Conservation (phyloP, 2,329 filamentous ascomycete genomes). For the Xylariaceae sp. region DNA sequence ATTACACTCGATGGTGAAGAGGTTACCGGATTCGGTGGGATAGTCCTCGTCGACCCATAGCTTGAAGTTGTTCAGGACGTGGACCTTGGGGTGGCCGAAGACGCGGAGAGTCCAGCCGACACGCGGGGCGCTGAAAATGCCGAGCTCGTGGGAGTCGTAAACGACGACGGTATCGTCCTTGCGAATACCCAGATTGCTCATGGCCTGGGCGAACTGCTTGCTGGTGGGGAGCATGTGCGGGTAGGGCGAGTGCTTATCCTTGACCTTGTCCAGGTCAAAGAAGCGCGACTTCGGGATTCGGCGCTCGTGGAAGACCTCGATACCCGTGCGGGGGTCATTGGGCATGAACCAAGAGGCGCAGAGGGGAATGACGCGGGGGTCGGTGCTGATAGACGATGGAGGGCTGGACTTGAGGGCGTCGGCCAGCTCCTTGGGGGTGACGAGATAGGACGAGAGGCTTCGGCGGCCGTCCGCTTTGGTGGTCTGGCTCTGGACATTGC, state of each 20-base stretch:
- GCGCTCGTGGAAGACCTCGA: slow-evolving; percentile 71
- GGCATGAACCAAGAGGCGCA: slow-evolving; percentile 96
- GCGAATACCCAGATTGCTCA: slow-evolving; percentile 82
- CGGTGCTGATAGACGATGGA: slow-evolving; percentile 69
- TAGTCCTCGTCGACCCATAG: slow-evolving; percentile 82
- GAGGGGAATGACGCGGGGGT: slow-evolving; percentile 78
- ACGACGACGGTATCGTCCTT: slow-evolving; percentile 87
- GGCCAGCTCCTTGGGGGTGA: slow-evolving; percentile 76
- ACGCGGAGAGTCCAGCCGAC: slow-evolving; percentile 89
- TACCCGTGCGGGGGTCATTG: slow-evolving; percentile 78
- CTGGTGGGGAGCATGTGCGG: slow-evolving; percentile 92
- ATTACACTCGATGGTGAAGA: slow-evolving; percentile 61
- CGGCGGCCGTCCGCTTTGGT: slow-evolving; percentile 39
- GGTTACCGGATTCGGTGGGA: slow-evolving; percentile 73
- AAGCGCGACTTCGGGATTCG: slow-evolving; percentile 88
- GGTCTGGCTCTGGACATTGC: slow-evolving; percentile 31
- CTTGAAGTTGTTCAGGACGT: slow-evolving; percentile 92
- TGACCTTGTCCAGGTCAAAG: slow-evolving; percentile 91
- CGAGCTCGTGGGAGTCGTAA: slow-evolving; percentile 85
- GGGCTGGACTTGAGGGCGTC: slow-evolving; percentile 79
- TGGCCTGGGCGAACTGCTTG: slow-evolving; percentile 75
- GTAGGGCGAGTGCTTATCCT: slow-evolving; percentile 81
- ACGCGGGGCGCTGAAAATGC: slow-evolving; percentile 88
- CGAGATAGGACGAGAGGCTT: slow-evolving; percentile 73
- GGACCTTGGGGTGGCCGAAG: slow-evolving; percentile 84